phyloP scores from a whole-genome alignment of 2,329 filamentous ascomycete species.

The Calonectria pseudoturangicola region DNA sequence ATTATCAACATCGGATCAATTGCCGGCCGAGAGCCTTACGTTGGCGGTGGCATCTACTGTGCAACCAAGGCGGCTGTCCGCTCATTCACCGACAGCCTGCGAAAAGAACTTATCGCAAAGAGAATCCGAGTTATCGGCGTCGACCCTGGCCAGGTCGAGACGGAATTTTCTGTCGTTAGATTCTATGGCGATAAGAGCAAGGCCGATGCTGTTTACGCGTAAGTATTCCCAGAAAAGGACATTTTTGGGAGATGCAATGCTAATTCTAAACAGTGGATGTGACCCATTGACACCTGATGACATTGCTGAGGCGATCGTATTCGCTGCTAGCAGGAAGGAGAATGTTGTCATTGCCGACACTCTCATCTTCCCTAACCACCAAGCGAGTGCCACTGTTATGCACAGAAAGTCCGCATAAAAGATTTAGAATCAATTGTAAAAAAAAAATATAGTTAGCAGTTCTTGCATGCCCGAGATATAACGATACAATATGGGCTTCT shows the following conservation, averaged over 20 bases:
- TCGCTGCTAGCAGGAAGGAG: slow-evolving; percentile 86
- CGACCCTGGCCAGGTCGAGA: slow-evolving; percentile 94
- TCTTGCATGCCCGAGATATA: no score
- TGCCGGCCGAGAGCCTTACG: slow-evolving; percentile 90
- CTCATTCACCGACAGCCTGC: slow-evolving; percentile 86
- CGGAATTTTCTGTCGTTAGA: slow-evolving; percentile 92
- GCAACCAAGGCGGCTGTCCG: slow-evolving; percentile 92
- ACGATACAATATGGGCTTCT: neutral
- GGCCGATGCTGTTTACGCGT: slow-evolving; percentile 92
- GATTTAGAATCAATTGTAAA: slow-evolving; percentile 5
- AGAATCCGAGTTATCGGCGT: slow-evolving; percentile 89
- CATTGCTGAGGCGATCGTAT: slow-evolving; percentile 92
- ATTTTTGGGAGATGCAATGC: rapidly evolving
- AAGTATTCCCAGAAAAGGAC: slow-evolving; percentile 57
- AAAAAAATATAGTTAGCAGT: neutral
- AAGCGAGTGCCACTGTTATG: slow-evolving; percentile 63
- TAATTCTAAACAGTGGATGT: slow-evolving; percentile 71
- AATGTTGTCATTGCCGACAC: slow-evolving; percentile 94
- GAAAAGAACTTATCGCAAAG: slow-evolving; percentile 87
- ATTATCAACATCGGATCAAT: slow-evolving; percentile 96
- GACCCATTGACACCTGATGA: slow-evolving; percentile 92
- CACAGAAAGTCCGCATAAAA: slow-evolving; percentile 53
- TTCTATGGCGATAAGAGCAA: slow-evolving; percentile 92
- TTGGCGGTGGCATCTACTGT: slow-evolving; percentile 92
- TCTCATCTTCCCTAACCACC: slow-evolving; percentile 90